These are phyloP conservation scores for Stropharia rugosoannulata DNA, from an alignment of 768 basidiomycete species.

Conservation along the genomic window DNA sequence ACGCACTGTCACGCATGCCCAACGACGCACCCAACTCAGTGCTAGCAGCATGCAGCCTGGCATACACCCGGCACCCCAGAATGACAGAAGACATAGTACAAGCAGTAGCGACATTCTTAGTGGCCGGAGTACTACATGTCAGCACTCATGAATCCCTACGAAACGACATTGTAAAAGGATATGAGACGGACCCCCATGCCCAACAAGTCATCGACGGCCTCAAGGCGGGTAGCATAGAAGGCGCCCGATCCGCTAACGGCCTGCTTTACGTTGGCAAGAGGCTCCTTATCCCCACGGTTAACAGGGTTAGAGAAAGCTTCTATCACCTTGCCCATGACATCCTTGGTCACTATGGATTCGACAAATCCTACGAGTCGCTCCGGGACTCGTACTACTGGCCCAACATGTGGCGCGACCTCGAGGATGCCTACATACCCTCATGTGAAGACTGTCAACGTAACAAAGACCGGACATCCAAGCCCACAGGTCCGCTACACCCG, in stretches of 20 bases:
- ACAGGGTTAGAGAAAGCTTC: not conserved
- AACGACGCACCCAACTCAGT: not conserved
- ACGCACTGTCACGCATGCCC: not conserved
- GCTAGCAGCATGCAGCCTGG: not conserved
- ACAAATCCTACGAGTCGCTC: conserved; percentile 27
- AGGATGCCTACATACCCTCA: conserved; percentile 29
- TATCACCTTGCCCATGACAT: not conserved
- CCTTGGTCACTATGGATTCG: conserved; percentile 32
- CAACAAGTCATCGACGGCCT: not conserved
- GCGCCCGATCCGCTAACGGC: conserved; percentile 7
- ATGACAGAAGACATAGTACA: too few relatives aligned
- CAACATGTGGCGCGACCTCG: conserved; percentile 33
- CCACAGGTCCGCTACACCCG: conserved; percentile 30
- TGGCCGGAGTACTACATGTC: not conserved
- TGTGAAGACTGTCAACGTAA: conserved; percentile 35
- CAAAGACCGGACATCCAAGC: conserved; percentile 27
- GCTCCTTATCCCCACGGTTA: not conserved
- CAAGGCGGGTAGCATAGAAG: not conserved
- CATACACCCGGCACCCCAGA: not conserved
- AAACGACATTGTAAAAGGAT: not conserved
- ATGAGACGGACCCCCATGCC: not conserved
- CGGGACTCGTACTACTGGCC: conserved; percentile 29
- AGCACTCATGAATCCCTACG: not conserved
- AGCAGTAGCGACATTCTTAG: not conserved
- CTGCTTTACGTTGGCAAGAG: not conserved